Evolutionary conservation across 2,329 filamentous ascomycete species (phyloP).

Genomic region (Cordyceps farinosa): DNA sequence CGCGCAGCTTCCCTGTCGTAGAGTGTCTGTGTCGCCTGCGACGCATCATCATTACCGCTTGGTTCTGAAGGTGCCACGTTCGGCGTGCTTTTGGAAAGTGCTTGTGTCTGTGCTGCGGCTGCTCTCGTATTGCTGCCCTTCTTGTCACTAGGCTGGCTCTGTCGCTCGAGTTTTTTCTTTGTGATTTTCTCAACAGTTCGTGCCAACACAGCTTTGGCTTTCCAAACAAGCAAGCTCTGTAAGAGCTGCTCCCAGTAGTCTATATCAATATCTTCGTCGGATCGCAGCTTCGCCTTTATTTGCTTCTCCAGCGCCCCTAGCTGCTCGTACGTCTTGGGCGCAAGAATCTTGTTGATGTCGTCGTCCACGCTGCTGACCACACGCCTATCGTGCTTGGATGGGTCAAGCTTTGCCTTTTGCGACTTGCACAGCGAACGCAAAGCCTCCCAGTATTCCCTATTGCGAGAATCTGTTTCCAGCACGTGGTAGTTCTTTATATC

Average conservation of each 20-base stretch:
- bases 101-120: slow-evolving; percentile 19
- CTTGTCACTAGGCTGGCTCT: slow-evolving; percentile 40
- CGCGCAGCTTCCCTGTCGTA: slow-evolving; percentile 92
- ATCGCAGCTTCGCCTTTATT: slow-evolving; percentile 79
- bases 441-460: slow-evolving; percentile 89
- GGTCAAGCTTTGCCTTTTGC: slow-evolving; percentile 62
- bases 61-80: slow-evolving; percentile 12
- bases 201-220: slow-evolving; percentile 80
- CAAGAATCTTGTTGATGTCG: slow-evolving; percentile 84
- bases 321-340: slow-evolving; percentile 81
- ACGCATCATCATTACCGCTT: slow-evolving; percentile 65
- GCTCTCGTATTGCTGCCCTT: slow-evolving; percentile 42
- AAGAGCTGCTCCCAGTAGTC: slow-evolving; percentile 97
- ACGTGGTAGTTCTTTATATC: slow-evolving; percentile 78
- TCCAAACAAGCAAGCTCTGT: slow-evolving; percentile 80
- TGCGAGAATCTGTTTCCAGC: slow-evolving; percentile 73
- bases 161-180: slow-evolving; percentile 38
- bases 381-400: slow-evolving; percentile 61
- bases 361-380: slow-evolving; percentile 77
- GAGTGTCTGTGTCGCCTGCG: slow-evolving; percentile 78
- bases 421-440: slow-evolving; percentile 82
- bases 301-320: slow-evolving; percentile 83
- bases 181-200: slow-evolving; percentile 74
- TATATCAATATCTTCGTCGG: slow-evolving; percentile 87
- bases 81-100: slow-evolving; percentile 16